Evolutionary conservation across 306 rosid species (phyloP), one percentile per base, ranked within the genome.

Genomic region (Rosa persica): DNA sequence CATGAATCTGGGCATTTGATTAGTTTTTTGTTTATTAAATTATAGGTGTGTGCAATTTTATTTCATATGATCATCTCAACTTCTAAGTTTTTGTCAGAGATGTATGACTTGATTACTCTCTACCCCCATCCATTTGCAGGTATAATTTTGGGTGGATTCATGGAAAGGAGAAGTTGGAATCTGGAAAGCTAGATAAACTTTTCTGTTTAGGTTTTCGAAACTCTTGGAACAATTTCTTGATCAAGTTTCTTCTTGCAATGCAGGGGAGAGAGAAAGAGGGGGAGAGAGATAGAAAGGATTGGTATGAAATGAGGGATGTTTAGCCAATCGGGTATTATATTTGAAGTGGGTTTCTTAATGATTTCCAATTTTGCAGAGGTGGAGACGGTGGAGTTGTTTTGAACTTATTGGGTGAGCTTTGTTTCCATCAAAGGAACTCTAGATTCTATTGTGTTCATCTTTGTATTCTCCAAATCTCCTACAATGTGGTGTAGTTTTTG

Each of bases 61-160:
- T 27, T 30, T 60, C 64, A 22, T 58, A 6, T 58, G 34, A 22
- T 58, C 25, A n/a, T 54, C 23, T 54, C 27, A 22, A n/a, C 62
- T 55, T 30, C n/a, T 55, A 8, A 55, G 62, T 55, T 55, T 58
- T 25, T 9, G 66, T 60, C 42, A 23, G 38, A 71, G 27, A 25
- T 71, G 46, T 40, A 44, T 82, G 47, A 75, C 60, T 76, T 36
- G 16, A 46, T 39, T 60, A 78, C 52, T 67, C 77, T 73, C 79
- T 82, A 43, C 67, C 55, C 72, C 73, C 81, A 15, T 80, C 71
- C 73, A 81, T 78, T 78, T 72, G 58, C 72, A 92, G 98, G 90
- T 95, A 95, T 87, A 92, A 93, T 84, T 88, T 91, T 86, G 98
- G 98, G 72, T 95, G 98, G 98, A 95, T 97, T 84, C 98, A 95